Evolutionary conservation across 2,329 filamentous ascomycete genomes (phyloP).

Genomic region (Microdochium paspali): DNA sequence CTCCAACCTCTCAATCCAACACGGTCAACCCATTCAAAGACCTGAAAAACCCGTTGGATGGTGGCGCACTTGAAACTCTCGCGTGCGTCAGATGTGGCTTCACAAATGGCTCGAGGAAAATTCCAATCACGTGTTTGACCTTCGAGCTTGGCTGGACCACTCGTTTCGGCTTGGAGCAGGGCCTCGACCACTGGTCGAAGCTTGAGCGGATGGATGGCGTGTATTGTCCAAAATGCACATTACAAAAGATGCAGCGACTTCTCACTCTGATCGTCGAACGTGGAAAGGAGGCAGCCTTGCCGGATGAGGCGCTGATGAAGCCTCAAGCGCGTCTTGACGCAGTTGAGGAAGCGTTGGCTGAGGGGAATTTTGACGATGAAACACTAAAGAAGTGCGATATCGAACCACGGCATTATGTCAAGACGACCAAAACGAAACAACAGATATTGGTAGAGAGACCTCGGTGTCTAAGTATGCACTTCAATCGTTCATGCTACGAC

Average conservation of each 20-base stretch:
- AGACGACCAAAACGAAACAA: constrained; percentile 81
- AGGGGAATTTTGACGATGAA: constrained; percentile 70
- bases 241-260: constrained; percentile 47
- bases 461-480: constrained; percentile 70
- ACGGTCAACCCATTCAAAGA: constrained; percentile 25
- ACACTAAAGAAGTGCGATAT: constrained; percentile 59
- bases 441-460: constrained; percentile 77
- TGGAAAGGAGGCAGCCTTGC: constrained; percentile 20
- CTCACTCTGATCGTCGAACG: constrained; percentile 36
- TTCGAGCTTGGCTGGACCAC: constrained; percentile 63
- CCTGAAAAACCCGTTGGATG: too few relatives aligned
- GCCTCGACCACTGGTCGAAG: constrained; percentile 74
- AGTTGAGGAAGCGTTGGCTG: constrained; percentile 62
- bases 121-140: constrained; percentile 89
- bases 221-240: constrained; percentile 84
- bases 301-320: constrained; percentile 41
- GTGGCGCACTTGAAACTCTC: too few relatives aligned
- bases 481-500: constrained; percentile 89
- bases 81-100: constrained; percentile 79
- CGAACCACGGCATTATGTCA: constrained; percentile 56
- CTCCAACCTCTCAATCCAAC: too few relatives aligned
- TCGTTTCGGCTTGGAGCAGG: constrained; percentile 63
- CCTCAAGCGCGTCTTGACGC: constrained; percentile 48
- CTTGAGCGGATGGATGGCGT: constrained; percentile 83
- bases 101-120: constrained; percentile 81